Base-by-base conservation (phyloP, 306 rosid species). In the Phaseolus lunatus region DNA sequence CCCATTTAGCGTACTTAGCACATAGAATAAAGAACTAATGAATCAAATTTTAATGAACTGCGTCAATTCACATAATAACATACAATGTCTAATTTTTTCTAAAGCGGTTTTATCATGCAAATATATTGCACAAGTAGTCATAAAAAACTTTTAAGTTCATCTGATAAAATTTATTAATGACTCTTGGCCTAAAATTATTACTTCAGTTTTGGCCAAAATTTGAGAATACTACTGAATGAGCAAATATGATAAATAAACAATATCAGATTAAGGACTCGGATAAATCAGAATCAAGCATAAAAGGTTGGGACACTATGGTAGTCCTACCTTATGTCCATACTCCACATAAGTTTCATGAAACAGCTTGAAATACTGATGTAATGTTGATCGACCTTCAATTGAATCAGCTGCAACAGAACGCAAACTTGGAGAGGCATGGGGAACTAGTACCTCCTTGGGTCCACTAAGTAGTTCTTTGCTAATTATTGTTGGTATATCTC, bases 291-390 rank as follows among this genome's bases (percentile, higher is more conserved):
- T 33, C n/a, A 19, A 72, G 47, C 67, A 50, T 65, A 49, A 54
- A 61, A 59, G 35, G 74, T 39, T 7, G 69, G 48, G 35, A 80
- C 52, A 62, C 65, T 29, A 54, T 26, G 70, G n/a, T 52, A 71
- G 75, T 70, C 63, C 80, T 87, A 93, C 97, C 99, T 93, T 90
- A n/a, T 87, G 97, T 48, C 91, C 99, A 84, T 95, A 91, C 76
- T 93, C 99, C 77, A 91, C 99, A 58, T 93, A 96, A 76, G 92
- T 91, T 84, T 93, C 97, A 80, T 91, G 96, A 84, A 93, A 96
- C 80, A 93, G 89, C 86, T 88, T 92, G 97, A 89, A 96, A 84
- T 92, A 96, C 76, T 91, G 93, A 90, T 91, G 94, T 73, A 96
- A 88, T 80, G 87, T 89, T 61, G 93, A 86, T 77, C 98, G 91